phyloP scores from a whole-genome alignment of 192 early-diverging fungal species.

The Geosiphon pyriformis region DNA sequence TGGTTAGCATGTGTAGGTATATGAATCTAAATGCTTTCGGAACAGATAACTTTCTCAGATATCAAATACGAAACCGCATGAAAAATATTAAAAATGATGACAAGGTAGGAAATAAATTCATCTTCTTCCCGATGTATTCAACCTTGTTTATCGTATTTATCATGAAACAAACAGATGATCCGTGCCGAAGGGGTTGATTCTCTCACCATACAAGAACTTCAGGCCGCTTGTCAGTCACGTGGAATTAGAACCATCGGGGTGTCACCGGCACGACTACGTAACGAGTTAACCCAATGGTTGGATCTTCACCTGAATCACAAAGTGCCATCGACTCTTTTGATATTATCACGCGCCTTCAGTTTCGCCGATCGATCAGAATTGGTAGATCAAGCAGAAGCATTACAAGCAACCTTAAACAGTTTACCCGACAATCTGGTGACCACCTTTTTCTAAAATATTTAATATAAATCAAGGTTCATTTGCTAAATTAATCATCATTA shows the following conservation, averaged over 20 bases:
- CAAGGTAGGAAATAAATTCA: slow-evolving; percentile 32
- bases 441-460: neutral
- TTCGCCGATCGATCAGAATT: slow-evolving; percentile 55
- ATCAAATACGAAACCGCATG: slow-evolving; percentile 87
- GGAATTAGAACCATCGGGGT: slow-evolving; percentile 87
- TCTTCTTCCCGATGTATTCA: neutral
- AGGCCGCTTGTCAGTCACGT: slow-evolving; percentile 79
- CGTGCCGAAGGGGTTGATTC: slow-evolving; percentile 80
- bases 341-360: slow-evolving; percentile 85
- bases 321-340: slow-evolving; percentile 84
- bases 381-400: slow-evolving; percentile 59
- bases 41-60: slow-evolving; percentile 91
- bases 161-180: slow-evolving; percentile 80
- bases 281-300: slow-evolving; percentile 89
- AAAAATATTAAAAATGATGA: slow-evolving; percentile 85
- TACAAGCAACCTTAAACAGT: slow-evolving; percentile 87
- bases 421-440: slow-evolving; percentile 86
- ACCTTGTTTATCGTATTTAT: too few species aligned
- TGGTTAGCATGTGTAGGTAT: slow-evolving; percentile 91
- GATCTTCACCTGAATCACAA: slow-evolving; percentile 90
- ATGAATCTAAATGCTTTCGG: slow-evolving; percentile 97
- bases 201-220: slow-evolving; percentile 82
- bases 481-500: neutral
- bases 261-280: slow-evolving; percentile 81
- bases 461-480: neutral